Base-by-base conservation (phyloP, 2,329 filamentous ascomycete species). In the Botrytis sinoallii region DNA sequence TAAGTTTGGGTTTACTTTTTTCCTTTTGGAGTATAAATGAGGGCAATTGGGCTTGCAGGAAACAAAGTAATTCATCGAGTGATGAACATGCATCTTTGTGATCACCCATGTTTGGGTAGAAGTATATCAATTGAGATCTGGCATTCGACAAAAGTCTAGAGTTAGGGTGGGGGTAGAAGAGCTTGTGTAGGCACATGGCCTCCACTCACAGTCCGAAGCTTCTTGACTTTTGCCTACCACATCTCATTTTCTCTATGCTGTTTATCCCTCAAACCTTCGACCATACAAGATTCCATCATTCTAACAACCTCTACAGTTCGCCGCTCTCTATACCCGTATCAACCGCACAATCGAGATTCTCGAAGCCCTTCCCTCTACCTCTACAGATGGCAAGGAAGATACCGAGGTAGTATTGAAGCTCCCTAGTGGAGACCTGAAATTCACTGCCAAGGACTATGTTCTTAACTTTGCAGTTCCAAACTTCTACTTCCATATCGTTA, bases 401-500 rank as follows among this genome's bases (percentile, higher is more conserved):
- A 75, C 77, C 4, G 82, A 85, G 75, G 78, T 87, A 12, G 74
- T 81, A 8, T 74, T 87, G 52, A 79, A 81, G 61, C 77, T 79
- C 0, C 77, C 79, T 12, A 72, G 72, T 16, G 75, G 78, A 6
- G 82, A 85, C 70, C 67, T 79, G 10, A 83, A 83, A 73, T 84
- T 86, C 22, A 82, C 82, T 3, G 84, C 81, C 0, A 76, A 82
- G 72, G 83, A 63, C 3, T 91, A 88, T 78, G 78, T 88, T 35
- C 78, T 81, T 59, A 81, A 82, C 4, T 88, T 85, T 80, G 84
- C 82, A 6, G 72, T 89, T 61, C 89, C 90, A 35, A 91, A 92
- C 78, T 81, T 91, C 77, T 91, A 85, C 83, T 93, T 92, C 82
- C 91, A 92, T 79, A 76, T 88, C 22, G 85, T 81, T 4, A 89